Base-by-base conservation (phyloP, 257 asterid genomes). In the Misopates orontium region DNA sequence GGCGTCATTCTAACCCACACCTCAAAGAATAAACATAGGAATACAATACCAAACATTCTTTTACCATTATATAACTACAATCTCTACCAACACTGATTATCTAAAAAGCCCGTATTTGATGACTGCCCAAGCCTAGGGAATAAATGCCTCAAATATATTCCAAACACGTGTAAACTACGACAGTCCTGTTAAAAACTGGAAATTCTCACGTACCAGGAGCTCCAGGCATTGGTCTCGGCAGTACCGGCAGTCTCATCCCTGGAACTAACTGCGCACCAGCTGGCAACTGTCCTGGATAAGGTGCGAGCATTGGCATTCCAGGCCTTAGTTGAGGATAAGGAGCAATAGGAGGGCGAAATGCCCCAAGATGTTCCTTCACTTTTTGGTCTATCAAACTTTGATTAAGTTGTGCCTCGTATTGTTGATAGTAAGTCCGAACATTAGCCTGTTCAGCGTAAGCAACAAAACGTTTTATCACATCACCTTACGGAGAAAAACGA, bases 311-410 rank as follows among this genome's bases (percentile, higher is more conserved):
- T 21, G 93, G 87, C 74, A 87, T 60, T 61, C 91, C 95, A 32
- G 96, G 99, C 79, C 99, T 84, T 42, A 78, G 14, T 44, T 67
- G 90, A 48, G 71, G 47, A 78, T 78, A 87, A 63, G 95, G 82
- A 68, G 79, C 88, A 42, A 76, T 86, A 9, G 86, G 85, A 60
- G 96, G 94, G 76, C 97, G 82, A 78, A 72, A 93, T 9, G 89
- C 97, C 42, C 96, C 98, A 3, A 93, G 83, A 80, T 93, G 99
- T 68, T 93, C 97, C 87, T 90, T 93, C 45, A 93, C 96, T 52
- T 83, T 90, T 71, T 93, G 99, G 73, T 93, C 99, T 67, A 93
- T 86, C 83, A 93, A 73, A 71, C 95, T 93, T 68, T 93, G 99
- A 71, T 90, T 93, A 50, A 93, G 77, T 62, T 93, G 97, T 48